Evolutionary conservation across 805 yeast genomes (phyloP).

Genomic region (Komagataella pastoris): DNA sequence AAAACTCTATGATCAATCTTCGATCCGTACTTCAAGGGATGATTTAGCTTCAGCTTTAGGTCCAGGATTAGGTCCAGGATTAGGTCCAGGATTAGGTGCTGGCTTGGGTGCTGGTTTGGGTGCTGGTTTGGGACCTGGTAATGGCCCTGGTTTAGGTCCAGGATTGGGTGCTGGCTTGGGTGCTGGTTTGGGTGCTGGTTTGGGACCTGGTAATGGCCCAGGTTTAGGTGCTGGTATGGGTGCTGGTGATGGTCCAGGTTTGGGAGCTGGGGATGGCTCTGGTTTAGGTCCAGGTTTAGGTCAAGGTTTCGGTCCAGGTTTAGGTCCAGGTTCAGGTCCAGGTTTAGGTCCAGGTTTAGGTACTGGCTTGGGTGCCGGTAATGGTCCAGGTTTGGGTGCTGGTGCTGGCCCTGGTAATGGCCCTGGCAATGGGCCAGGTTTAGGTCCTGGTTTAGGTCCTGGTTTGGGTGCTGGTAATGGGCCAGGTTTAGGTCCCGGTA

Average conservation of each 20-base stretch:
- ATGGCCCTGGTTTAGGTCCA: not conserved
- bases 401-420: constrained; percentile 2
- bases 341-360: constrained; percentile 1
- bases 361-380: constrained; percentile 3
- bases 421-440: not conserved
- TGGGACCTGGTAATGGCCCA: not conserved
- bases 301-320: too few species aligned
- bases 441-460: not conserved
- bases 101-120: not conserved
- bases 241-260: not conserved
- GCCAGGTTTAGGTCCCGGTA: constrained; percentile 11
- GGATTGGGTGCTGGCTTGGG: not conserved
- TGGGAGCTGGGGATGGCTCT: not conserved
- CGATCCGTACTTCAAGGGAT: not conserved
- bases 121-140: not conserved
- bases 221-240: not conserved
- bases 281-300: not conserved
- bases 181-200: not conserved
- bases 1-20: not conserved
- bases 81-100: not conserved
- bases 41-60: not conserved
- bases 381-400: constrained; percentile 3
- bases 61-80: not conserved
- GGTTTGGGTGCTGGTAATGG: constrained; percentile 13
- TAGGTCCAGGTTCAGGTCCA: constrained; percentile 1